phyloP scores from a whole-genome alignment of 2,329 filamentous ascomycete species.

The Colletotrichum incanum region DNA sequence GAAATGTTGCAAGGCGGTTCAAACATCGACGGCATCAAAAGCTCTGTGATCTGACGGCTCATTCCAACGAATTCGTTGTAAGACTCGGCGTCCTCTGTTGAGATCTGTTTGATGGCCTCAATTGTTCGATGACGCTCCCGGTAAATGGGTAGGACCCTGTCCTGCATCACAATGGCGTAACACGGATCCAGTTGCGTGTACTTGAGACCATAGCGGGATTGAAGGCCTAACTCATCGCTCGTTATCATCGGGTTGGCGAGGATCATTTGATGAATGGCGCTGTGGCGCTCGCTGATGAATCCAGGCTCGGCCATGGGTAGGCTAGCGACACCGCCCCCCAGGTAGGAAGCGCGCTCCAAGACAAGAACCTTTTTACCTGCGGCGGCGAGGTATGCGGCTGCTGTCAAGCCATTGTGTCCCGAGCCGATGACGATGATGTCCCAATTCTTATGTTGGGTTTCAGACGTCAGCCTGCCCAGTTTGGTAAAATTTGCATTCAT shows the following conservation, averaged over 20 bases:
- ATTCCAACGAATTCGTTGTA: conserved; percentile 8
- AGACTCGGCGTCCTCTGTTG: not conserved
- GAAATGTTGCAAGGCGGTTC: conserved; percentile 14
- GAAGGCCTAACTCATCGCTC: conserved; percentile 6
- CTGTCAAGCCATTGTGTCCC: conserved; percentile 38
- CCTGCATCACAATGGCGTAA: conserved; percentile 17
- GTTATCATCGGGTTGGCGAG: conserved; percentile 16
- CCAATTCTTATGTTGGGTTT: not conserved
- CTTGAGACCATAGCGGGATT: conserved; percentile 9
- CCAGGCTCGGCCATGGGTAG: conserved; percentile 15
- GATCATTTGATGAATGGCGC: conserved; percentile 23
- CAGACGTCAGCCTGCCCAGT: not conserved
- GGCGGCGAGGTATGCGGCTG: conserved; percentile 37
- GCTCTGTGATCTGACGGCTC: conserved; percentile 12
- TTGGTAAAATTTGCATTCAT: not conserved
- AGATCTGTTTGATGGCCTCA: not conserved
- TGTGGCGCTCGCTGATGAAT: conserved; percentile 16
- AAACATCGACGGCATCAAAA: conserved; percentile 22
- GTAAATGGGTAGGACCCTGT: not conserved
- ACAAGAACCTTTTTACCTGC: conserved; percentile 34
- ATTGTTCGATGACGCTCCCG: not conserved
- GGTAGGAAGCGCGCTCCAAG: conserved; percentile 18
- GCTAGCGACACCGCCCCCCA: conserved; percentile 30
- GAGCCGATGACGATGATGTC: conserved; percentile 39
- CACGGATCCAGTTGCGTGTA: conserved; percentile 14